phyloP scores from a whole-genome alignment of 1,139 yeast genomes.

The Suhomyces bolitotheri region DNA sequence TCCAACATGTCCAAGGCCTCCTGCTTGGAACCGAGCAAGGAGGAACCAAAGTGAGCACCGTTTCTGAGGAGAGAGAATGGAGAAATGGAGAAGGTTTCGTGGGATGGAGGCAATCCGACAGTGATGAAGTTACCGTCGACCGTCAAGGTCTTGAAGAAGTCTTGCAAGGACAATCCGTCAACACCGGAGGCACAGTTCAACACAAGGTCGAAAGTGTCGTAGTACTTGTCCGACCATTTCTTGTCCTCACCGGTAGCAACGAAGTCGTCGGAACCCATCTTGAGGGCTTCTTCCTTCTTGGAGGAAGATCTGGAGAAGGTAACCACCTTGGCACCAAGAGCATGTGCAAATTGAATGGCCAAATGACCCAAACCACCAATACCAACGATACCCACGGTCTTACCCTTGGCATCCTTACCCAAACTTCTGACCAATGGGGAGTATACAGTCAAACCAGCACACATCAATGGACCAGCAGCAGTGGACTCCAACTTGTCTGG shows the following conservation, averaged over 20 bases:
- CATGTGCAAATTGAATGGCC: constrained; percentile 57
- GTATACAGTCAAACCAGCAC: constrained; percentile 55
- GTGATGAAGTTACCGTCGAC: constrained; percentile 27
- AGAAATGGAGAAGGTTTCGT: constrained; percentile 35
- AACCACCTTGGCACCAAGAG: constrained; percentile 57
- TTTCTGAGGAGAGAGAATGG: constrained; percentile 47
- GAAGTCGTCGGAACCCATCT: constrained; percentile 54
- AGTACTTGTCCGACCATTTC: constrained; percentile 37
- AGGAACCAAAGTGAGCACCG: constrained; percentile 45
- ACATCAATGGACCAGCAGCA: constrained; percentile 50
- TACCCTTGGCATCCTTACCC: constrained; percentile 37
- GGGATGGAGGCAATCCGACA: constrained; percentile 27
- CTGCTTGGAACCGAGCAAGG: constrained; percentile 50
- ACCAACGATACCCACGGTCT: constrained; percentile 55
- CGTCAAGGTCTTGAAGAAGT: constrained; percentile 23
- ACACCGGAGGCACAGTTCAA: constrained; percentile 52
- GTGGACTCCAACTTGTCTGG: constrained; percentile 45
- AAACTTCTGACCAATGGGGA: constrained; percentile 49
- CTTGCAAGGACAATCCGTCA: constrained; percentile 25
- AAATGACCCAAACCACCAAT: constrained; percentile 64
- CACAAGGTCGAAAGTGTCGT: constrained; percentile 43
- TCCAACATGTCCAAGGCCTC: constrained; percentile 59
- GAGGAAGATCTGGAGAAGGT: constrained; percentile 52
- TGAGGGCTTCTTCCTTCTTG: constrained; percentile 52
- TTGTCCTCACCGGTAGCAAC: constrained; percentile 48